phyloP scores from a whole-genome alignment of 1,139 yeast species.

The Wickerhamomyces sp. region DNA sequence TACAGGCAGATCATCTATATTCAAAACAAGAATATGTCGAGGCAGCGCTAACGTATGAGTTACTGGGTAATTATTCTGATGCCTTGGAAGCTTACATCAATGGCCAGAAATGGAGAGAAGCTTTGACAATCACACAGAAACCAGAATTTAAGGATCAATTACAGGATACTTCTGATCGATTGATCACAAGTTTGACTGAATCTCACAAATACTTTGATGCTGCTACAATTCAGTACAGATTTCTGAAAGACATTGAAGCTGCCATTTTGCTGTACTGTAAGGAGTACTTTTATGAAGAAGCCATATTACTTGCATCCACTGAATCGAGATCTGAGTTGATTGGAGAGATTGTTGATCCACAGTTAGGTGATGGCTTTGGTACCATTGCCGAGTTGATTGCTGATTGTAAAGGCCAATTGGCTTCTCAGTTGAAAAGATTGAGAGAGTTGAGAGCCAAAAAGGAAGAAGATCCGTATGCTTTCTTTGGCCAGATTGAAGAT shows the following conservation, averaged over 20 bases:
- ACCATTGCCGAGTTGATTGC: constrained; percentile 81
- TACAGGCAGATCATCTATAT: constrained; percentile 60
- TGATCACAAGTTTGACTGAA: constrained; percentile 57
- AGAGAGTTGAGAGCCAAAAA: constrained; percentile 84
- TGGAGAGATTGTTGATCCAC: constrained; percentile 60
- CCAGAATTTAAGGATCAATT: constrained; percentile 33
- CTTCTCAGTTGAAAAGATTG: constrained; percentile 76
- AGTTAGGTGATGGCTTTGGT: constrained; percentile 84
- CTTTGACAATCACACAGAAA: constrained; percentile 53
- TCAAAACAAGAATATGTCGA: constrained; percentile 54
- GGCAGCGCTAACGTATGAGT: constrained; percentile 77
- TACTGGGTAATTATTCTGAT: constrained; percentile 45
- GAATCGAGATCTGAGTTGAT: constrained; percentile 42
- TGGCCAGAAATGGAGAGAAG: constrained; percentile 83
- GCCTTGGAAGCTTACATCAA: constrained; percentile 68
- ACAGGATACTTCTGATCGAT: constrained; percentile 46
- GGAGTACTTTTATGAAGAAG: constrained; percentile 70
- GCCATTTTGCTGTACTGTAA: constrained; percentile 70
- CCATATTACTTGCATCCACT: constrained; percentile 57
- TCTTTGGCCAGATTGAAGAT: constrained; percentile 63
- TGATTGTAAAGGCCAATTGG: constrained; percentile 83
- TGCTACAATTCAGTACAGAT: constrained; percentile 69
- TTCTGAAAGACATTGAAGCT: constrained; percentile 53
- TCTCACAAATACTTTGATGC: constrained; percentile 77
- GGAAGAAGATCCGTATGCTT: constrained; percentile 76